Conservation (phyloP, 1,284 basidiomycete genomes). For the Rhodotorula sp. region DNA sequence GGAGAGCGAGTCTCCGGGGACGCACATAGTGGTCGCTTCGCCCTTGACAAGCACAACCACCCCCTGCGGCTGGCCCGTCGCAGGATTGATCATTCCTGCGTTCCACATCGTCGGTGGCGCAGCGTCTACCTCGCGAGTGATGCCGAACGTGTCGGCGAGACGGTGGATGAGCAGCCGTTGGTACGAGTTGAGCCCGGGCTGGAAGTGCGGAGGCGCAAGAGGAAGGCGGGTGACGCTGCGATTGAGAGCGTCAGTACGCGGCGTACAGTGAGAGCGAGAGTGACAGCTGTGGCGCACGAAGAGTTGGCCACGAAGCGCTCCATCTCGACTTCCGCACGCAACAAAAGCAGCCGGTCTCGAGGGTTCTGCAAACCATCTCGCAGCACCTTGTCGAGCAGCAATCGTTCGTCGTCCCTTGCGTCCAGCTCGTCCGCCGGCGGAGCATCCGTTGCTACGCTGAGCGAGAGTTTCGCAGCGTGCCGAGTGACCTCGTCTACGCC, state of each 20-base stretch:
- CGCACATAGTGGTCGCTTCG: conserved; percentile 27
- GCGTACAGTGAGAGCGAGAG: neutral
- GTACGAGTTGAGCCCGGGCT: conserved; percentile 42
- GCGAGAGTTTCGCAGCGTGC: no score
- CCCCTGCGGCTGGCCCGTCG: conserved; percentile 28
- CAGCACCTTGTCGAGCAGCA: conserved; percentile 24
- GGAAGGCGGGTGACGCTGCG: conserved; percentile 29
- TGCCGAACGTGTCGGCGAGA: conserved; percentile 41
- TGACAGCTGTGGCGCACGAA: conserved; percentile 16
- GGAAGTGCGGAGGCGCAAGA: conserved; percentile 37
- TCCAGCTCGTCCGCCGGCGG: neutral
- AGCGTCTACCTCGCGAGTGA: conserved; percentile 41
- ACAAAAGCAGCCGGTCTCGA: conserved; percentile 29
- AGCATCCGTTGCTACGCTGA: no score
- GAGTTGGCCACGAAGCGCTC: conserved; percentile 29
- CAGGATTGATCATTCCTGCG: conserved; percentile 15
- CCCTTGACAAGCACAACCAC: conserved; percentile 43
- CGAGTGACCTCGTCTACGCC: no score
- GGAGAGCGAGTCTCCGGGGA: neutral
- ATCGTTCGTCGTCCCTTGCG: neutral
- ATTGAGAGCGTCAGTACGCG: neutral
- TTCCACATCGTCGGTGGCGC: conserved; percentile 24
- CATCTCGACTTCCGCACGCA: conserved; percentile 37
- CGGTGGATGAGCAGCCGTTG: conserved; percentile 44
- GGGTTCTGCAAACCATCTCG: conserved; percentile 20